Base-by-base conservation (phyloP, 148 eudicot genomes). In the Cornus suecica region DNA sequence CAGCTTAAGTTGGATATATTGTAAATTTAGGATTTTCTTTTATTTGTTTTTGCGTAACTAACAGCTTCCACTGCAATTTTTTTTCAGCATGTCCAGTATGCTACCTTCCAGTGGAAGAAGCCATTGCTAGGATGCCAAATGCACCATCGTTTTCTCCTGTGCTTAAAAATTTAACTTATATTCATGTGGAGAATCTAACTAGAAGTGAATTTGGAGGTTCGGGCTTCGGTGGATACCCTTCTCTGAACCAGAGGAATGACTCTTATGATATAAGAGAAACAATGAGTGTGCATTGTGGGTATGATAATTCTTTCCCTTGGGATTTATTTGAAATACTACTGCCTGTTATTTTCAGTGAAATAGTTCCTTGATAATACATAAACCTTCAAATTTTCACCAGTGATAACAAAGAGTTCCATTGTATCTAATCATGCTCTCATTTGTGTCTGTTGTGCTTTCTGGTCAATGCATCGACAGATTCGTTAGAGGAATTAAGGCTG, bases 1-100 rank as follows among this genome's bases (percentile, higher is more conserved):
- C n/a, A n/a, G n/a, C n/a, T n/a, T 95, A 87, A 86, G 97, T 89
- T 82, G 72, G 24, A 64, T 66, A 51, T 37, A 4, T 63, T 62
- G 15, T 30, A 31, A 60, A 66, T 77, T 62, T 25, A 23, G 52
- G 80, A n/a, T 24, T 42, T 61, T 37, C 0, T 42, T 70, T 26
- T 71, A 65, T 51, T 81, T 20, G 62, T 14, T 45, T 2, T 51
- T 13, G 11, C 10, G 15, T 11, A 48, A 48, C 2, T n/a, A n/a
- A n/a, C n/a, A n/a, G n/a, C n/a, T n/a, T n/a, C n/a, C n/a, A n/a
- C n/a, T n/a, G n/a, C n/a, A n/a, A n/a, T n/a, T n/a, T n/a, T n/a
- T n/a, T 80, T 75, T 75, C 95, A 96, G 99, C 99, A 66, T 96
- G 99, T 84, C 98, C 99, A 42, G 99, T 96, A n/a, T 96, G 99